phyloP scores from a whole-genome alignment of 805 yeast species.

The Grigorovia jiainica region DNA sequence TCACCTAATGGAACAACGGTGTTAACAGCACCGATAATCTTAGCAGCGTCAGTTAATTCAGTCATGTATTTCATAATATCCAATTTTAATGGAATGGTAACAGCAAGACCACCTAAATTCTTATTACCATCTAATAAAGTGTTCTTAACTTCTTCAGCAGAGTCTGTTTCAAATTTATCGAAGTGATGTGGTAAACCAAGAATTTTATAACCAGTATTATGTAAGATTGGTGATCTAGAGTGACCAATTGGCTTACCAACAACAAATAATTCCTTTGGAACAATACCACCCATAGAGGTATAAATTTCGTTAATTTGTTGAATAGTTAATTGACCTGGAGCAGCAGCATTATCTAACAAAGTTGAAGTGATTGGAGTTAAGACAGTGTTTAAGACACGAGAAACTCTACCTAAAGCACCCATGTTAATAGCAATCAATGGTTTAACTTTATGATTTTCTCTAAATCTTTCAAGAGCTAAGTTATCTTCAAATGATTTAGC shows the following conservation, averaged over 20 bases:
- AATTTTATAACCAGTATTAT: slow-evolving; percentile 66
- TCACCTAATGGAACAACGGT: slow-evolving; percentile 54
- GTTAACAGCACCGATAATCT: slow-evolving; percentile 86
- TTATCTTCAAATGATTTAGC: slow-evolving; percentile 63
- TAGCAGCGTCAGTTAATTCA: slow-evolving; percentile 67
- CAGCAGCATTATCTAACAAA: slow-evolving; percentile 57
- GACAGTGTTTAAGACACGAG: slow-evolving; percentile 63
- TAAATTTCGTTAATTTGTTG: slow-evolving; percentile 51
- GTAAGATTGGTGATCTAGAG: slow-evolving; percentile 83
- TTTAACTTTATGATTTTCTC: slow-evolving; percentile 37
- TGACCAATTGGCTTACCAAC: slow-evolving; percentile 78
- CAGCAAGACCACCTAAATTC: slow-evolving; percentile 85
- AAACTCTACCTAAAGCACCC: slow-evolving; percentile 66
- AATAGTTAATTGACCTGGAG: slow-evolving; percentile 71
- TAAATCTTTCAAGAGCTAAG: slow-evolving; percentile 59
- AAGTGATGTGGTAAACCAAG: slow-evolving; percentile 73
- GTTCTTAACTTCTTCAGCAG: slow-evolving; percentile 46
- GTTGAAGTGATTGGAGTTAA: slow-evolving; percentile 81
- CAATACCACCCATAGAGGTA: slow-evolving; percentile 53
- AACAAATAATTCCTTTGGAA: slow-evolving; percentile 52
- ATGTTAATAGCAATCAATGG: slow-evolving; percentile 82
- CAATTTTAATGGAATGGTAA: slow-evolving; percentile 87
- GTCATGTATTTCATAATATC: slow-evolving; percentile 62
- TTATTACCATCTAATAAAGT: slow-evolving; percentile 37
- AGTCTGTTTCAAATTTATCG: slow-evolving; percentile 55